A percentile compares a stretch with the other conserved stretches of the same genome.
These are phyloP conservation scores for Xerocomellus intermedius DNA, from an alignment of 768 basidiomycete species.

Conservation along the genomic window DNA sequence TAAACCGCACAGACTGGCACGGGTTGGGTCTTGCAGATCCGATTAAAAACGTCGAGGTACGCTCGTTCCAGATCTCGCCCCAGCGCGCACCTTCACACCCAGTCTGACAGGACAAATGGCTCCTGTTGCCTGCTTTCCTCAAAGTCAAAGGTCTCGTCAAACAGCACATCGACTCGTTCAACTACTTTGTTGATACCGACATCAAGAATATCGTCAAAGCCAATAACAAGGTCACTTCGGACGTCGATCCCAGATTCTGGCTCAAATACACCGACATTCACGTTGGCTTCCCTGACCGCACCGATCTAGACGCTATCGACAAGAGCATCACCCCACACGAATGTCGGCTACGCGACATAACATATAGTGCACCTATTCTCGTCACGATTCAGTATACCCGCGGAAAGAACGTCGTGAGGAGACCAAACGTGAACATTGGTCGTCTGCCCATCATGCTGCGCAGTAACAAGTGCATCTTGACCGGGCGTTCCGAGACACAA, in stretches of 20 bases:
- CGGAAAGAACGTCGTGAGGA: conserved; percentile 83
- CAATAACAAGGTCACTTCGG: conserved; percentile 91
- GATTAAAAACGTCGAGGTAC: conserved; percentile 86
- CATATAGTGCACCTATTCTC: conserved; percentile 89
- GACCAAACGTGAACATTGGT: conserved; percentile 83
- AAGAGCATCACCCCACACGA: conserved; percentile 92
- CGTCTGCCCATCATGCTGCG: conserved; percentile 95
- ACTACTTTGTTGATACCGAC: conserved; percentile 96
- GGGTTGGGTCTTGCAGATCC: conserved; percentile 84
- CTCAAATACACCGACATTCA: conserved; percentile 95
- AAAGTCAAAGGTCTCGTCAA: conserved; percentile 98
- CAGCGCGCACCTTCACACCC: not conserved
- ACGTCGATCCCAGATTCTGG: conserved; percentile 96
- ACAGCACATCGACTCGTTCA: conserved; percentile 98
- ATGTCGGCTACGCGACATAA: conserved; percentile 92
- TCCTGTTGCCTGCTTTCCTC: conserved; percentile 91
- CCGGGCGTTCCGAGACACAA: conserved; percentile 70
- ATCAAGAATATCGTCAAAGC: conserved; percentile 96
- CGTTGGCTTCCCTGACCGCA: conserved; percentile 88
- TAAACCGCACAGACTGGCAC: conserved; percentile 60
- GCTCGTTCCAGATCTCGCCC: conserved; percentile 23
- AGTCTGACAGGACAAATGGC: conserved; percentile 88
- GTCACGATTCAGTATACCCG: conserved; percentile 96
- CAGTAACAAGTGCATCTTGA: conserved; percentile 91
- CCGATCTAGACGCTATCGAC: conserved; percentile 76